Conservation (phyloP, 805 yeast genomes). For the Pichia nakasei region DNA sequence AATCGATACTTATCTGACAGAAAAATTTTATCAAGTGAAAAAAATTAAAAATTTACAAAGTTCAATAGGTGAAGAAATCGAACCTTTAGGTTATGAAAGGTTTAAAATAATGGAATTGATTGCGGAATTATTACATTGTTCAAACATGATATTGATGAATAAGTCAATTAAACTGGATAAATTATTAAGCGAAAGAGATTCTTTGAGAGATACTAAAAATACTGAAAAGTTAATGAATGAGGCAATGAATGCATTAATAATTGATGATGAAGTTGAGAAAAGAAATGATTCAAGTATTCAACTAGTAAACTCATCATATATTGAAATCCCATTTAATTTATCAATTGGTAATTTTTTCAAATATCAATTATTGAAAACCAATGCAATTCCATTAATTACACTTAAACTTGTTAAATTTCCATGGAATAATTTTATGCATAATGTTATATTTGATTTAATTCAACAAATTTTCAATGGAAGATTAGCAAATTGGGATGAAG, state of each 20-base stretch:
- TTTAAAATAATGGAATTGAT: conserved; percentile 85
- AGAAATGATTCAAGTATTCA: conserved; percentile 19
- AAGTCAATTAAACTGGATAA: conserved; percentile 55
- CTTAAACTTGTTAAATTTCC: conserved; percentile 71
- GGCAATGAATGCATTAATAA: conserved; percentile 27
- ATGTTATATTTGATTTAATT: conserved; percentile 89
- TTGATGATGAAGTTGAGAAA: conserved; percentile 11
- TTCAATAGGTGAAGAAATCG: conserved; percentile 48
- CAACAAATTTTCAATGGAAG: conserved; percentile 87
- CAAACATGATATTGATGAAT: conserved; percentile 87
- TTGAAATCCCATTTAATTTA: conserved; percentile 20
- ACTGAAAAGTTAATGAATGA: conserved; percentile 29
- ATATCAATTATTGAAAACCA: conserved; percentile 63
- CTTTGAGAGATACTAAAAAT: conserved; percentile 48
- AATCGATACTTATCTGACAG: conserved; percentile 24
- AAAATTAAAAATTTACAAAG: conserved; percentile 25
- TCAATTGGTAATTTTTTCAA: conserved; percentile 78
- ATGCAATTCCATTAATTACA: conserved; percentile 54
- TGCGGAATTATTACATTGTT: conserved; percentile 91
- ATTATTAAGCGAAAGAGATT: conserved; percentile 62
- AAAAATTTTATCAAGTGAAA: conserved; percentile 15
- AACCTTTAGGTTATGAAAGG: conserved; percentile 81
- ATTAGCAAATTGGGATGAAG: conserved; percentile 30
- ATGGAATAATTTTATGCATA: conserved; percentile 96
- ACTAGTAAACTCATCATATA: conserved; percentile 15